A percentile compares a stretch with the other conserved stretches of the same genome.
phyloP scores from a whole-genome alignment of 106 monocot species.

The Chionographis japonica region DNA sequence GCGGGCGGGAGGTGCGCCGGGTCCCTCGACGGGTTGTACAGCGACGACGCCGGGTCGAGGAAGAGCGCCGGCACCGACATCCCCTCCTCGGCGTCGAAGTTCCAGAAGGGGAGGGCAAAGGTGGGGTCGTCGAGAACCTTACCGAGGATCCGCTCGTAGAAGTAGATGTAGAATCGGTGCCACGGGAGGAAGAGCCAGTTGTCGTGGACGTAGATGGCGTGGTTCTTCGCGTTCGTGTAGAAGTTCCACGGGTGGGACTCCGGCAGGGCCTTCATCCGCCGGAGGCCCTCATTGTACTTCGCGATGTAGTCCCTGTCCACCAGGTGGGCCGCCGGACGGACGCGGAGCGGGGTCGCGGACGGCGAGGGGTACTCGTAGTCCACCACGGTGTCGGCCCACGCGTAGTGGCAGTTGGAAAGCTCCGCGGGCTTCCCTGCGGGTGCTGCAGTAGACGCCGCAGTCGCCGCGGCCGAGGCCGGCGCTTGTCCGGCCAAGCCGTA shows the following conservation, averaged over 20 bases:
- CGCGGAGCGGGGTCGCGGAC: not conserved
- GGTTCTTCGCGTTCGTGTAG: conserved; percentile 14
- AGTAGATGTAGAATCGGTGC: conserved; percentile 16
- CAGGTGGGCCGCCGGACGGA: not conserved
- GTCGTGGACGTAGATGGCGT: conserved; percentile 1
- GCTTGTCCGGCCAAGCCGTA: not conserved
- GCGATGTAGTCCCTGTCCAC: conserved; percentile 8
- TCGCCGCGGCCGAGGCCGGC: not conserved
- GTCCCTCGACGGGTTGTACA: conserved; percentile 23
- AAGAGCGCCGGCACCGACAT: conserved; percentile 8
- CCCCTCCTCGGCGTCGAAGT: conserved; percentile 34
- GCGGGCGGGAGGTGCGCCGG: not conserved
- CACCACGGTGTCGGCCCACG: not conserved
- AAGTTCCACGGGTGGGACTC: conserved; percentile 13
- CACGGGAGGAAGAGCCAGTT: conserved; percentile 15
- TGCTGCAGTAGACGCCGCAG: not conserved
- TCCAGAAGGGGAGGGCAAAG: conserved; percentile 37
- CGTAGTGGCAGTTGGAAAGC: too few species aligned
- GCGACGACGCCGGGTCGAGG: conserved; percentile 1
- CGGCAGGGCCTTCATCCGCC: conserved; percentile 9
- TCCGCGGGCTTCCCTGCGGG: not conserved
- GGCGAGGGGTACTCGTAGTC: not conserved
- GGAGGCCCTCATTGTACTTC: conserved; percentile 12
- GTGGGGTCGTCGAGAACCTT: conserved; percentile 32
- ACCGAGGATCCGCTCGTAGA: conserved; percentile 23